A percentile compares a stretch with the other conserved stretches of the same genome.
Conservation (phyloP, 2,329 filamentous ascomycete species). For the Colletotrichum sojae region DNA sequence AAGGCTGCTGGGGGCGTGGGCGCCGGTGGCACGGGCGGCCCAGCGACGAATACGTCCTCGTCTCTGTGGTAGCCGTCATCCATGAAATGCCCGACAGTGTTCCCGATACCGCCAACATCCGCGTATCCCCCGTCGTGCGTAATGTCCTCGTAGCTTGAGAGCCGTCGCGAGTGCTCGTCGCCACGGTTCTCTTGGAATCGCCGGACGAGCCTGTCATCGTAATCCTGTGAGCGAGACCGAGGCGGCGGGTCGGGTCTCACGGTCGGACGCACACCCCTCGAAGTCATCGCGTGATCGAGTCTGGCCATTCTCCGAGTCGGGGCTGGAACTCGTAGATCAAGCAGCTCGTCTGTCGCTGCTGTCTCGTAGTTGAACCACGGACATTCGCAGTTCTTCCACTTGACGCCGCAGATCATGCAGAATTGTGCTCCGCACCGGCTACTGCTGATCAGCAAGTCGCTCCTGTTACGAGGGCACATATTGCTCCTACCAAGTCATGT, state of each 20-base stretch:
- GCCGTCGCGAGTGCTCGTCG: constrained; percentile 55
- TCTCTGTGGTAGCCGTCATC: constrained; percentile 70
- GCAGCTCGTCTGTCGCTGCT: constrained; percentile 67
- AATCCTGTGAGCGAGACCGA: constrained; percentile 48
- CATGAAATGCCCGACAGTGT: constrained; percentile 70
- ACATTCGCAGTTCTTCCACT: constrained; percentile 89
- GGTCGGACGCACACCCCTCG: constrained; percentile 39
- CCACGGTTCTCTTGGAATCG: constrained; percentile 64
- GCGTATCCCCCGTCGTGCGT: constrained; percentile 52
- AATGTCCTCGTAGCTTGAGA: constrained; percentile 53
- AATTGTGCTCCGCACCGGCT: constrained; percentile 87
- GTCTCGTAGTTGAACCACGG: constrained; percentile 80
- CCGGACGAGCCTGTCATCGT: constrained; percentile 63
- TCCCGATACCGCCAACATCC: constrained; percentile 62
- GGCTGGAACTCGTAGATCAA: constrained; percentile 65
- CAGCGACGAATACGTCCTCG: constrained; percentile 47
- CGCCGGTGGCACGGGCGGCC: constrained; percentile 48
- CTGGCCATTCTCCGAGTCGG: constrained; percentile 46
- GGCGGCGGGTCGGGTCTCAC: constrained; percentile 32
- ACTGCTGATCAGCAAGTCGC: constrained; percentile 37
- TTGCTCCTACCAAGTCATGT: constrained; percentile 84
- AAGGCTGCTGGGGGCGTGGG: constrained; percentile 50
- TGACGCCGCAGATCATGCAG: constrained; percentile 86
- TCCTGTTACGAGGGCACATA: background rate
- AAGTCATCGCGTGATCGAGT: constrained; percentile 13